Evolutionary conservation across 768 basidiomycete genomes (phyloP), one percentile per base, ranked within the genome.

Genomic region (Multifurca ochricompacta): DNA sequence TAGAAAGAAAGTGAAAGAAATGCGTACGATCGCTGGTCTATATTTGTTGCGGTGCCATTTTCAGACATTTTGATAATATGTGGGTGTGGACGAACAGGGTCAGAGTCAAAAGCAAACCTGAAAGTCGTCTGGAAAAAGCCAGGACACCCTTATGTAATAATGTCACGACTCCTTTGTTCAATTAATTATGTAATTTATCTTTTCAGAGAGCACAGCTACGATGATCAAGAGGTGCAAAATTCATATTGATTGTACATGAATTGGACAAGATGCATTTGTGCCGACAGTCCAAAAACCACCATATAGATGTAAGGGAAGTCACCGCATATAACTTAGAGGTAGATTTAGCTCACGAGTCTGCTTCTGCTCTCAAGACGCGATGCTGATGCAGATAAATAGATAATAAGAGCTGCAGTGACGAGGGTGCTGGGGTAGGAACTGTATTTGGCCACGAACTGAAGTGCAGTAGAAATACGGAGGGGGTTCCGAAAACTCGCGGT

Each of bases 21-120:
- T 32, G 19, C 61, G 48, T 58, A 62, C 61, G 61, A 62, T 40
- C 51, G 56, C 39, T 54, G 61, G 42, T 60, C 61, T n/a, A 54
- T 18, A 28, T 49, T 60, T 49, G 36, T 48, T 44, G 48, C 50
- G 21, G 36, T 28, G 34, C 56, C 53, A 34, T 52, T 52, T 51
- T 57, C 59, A 21, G 59, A 59, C 59, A 59, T 59, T 46, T 46
- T 23, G 40, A 42, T 31, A 16, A 40, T 28, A 16, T 36, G 30
- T 18, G 6, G 32, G 28, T 23, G 28, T 23, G 34, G 37, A 39
- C 27, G 35, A 32, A 30, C 30, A 13, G n/a, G 45, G 43, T 56
- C 31, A 51, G 39, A 1, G 56, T 57, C 40, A 23, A 51, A 43
- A 49, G 47, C 41, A 36, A 54, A 42, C 47, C 23, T 10, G 11